Evolutionary conservation across 495 filamentous ascomycete genomes (phyloP), one percentile per base, ranked within the genome.

Genomic region (Endocarpon pusillum): DNA sequence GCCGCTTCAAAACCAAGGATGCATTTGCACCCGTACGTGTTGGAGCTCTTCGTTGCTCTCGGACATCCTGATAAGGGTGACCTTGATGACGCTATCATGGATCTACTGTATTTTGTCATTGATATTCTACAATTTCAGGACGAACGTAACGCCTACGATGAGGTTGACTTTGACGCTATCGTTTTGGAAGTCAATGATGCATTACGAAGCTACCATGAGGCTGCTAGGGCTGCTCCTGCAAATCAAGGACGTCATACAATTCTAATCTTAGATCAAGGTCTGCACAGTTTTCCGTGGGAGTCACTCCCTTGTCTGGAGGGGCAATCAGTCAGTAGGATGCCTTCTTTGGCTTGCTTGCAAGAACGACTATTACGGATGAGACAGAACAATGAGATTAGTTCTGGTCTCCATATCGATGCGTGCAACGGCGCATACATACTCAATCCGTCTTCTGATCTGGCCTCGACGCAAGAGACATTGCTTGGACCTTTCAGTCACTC

Each of bases 71-170:
- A 63, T 1, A 58, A 73, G 1, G 69, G 70, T 32, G 86, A 92
- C 37, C 62, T 86, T 2, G 84, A 92, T 34, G 89, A 96, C 42
- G 70, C 75, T 0, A 49, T 97, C 26, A 81, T 73, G 43, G 89
- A 97, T 50, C 57, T 97, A 31, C 66, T 97, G 1, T 94, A 94
- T 52, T 96, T 94, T 46, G 81, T 96, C 6, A 75, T 96, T 3
- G 89, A 97, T 49, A 86, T 96, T 32, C 59, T 96, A 19, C 91
- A 96, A 54, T 97, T 96, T 54, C 81, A 91, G 42, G 89, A 89
- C 1, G 89, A 97, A 54, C 69, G 75, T 20, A 96, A 96, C 52
- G 89, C 91, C 2, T 94, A 94, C 57, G 91, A 96, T 48, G 89
- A 97, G 57, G 78, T 97, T 44, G 86, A 97, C 49, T 87, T 94